Base-by-base conservation (phyloP, 805 yeast species). In the Wickerhamomyces alni region DNA sequence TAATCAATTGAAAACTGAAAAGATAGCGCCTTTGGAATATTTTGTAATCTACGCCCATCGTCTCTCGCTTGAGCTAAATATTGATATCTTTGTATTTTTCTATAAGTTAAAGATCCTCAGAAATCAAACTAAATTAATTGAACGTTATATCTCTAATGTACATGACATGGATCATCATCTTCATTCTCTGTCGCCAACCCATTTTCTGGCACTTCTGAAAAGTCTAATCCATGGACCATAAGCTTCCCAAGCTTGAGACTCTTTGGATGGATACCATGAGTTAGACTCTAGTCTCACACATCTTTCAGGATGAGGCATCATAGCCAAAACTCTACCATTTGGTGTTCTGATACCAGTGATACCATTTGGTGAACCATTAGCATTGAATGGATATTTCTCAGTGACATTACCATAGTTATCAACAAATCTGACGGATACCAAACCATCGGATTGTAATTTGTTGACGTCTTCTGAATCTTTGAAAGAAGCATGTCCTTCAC, bases 271-370 rank as follows among this genome's bases (percentile, higher is more conserved):
- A 58, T 87, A 86, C 80, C 87, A 91, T 4, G 97, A 87, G 67
- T 91, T 91, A 40, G 94, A 70, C 63, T 86, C 96, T 58, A 81
- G 70, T 67, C 96, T 76, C 41, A 81, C 73, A 37, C 86, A 93
- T 68, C 99, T 86, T 67, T 93, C 99, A 18, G 99, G 99, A 62
- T 93, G 99, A 35, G 99, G 99, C 99, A 93, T 93, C 88, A 93
- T 78, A 5, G 97, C 97, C 54, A 93, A 70, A 3, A 93, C 97
- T 62, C 99, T 81, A 48, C 98, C 98, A 58, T 86, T 87, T 38
- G 87, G 87, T 39, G 89, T 79, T 47, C 82, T 72, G 41, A 93
- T 77, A 71, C 97, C 99, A 29, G 96, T 84, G 53, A 93, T 86
- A 65, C 96, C 97, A 40, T 75, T 76, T 32, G 93, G 87, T 12